Evolutionary conservation across 164 flowering plant genomes (phyloP), one percentile per base, ranked within the genome.

Genomic region (Amborella trichopoda): DNA sequence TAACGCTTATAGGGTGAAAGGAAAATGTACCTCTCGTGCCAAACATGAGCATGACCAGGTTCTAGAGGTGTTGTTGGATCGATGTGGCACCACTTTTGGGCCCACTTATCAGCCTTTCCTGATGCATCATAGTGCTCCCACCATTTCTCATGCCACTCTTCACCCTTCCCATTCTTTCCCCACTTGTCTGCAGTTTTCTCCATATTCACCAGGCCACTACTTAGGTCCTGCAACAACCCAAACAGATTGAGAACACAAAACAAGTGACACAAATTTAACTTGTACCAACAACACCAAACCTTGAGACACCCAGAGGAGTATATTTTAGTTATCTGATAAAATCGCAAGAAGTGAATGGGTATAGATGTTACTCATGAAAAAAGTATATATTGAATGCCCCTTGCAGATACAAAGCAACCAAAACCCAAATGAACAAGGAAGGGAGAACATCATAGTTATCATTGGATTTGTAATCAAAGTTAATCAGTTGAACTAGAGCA

Each of bases 21-120:
- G n/a, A n/a, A 14, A 30, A 9, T 16, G 38, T 74, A 90, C 96
- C 95, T 84, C 70, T 91, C 99, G 59, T 91, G 85, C 96, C 99
- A 87, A 62, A 84, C 74, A 64, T 91, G 99, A 59, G 96, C 99
- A 69, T 91, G 99, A 22, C 99, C 99, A 49, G 65, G 79, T 43
- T 87, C 96, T 16, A 91, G 65, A 20, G 55, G 72, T 27, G 90
- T 78, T 48, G 55, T 54, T 24, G 88, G 96, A 53, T 91, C 96
- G 54, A 87, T 80, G 65, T 78, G 71, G 75, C 99, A 84, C 93
- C 90, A 82, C 61, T 91, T 91, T 61, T 91, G 71, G 1, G 96
- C 95, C 94, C 94, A 84, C 59, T 91, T 91, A 27, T 91, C 95
- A 1, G 96, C 71, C 61, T 73, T 49, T 16, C 94, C 94, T 43